Percentiles rank a stretch among this genome's conserved stretches.
These are phyloP conservation scores for Kandelia obovata DNA, from an alignment of 345 rosid genomes.

Conservation along the genomic window DNA sequence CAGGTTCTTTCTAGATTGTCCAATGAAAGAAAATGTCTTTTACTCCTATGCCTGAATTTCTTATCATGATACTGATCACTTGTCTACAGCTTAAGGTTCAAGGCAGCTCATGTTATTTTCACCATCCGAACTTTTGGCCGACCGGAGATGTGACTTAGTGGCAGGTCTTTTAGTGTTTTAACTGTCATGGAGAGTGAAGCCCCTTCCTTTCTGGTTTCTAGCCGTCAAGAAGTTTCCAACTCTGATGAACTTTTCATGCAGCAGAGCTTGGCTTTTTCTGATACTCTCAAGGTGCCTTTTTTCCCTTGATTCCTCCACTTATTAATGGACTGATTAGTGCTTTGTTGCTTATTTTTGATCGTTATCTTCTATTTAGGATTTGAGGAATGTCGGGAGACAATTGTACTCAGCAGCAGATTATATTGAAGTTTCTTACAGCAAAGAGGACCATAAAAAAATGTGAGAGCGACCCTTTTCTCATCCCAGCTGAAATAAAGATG, in stretches of 20 bases:
- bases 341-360: background rate
- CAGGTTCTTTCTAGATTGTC: too few relatives aligned
- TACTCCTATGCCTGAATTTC: too few relatives aligned
- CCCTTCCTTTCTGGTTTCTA: slow-evolving; percentile 41
- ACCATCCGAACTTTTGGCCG: too few relatives aligned
- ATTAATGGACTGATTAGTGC: background rate
- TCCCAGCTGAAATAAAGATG: background rate
- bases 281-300: slow-evolving; percentile 57
- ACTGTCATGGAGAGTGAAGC: slow-evolving; percentile 25
- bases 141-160: too few relatives aligned
- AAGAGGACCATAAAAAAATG: slow-evolving; percentile 64
- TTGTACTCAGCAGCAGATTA: slow-evolving; percentile 82
- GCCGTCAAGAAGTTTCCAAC: slow-evolving; percentile 43
- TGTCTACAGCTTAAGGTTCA: too few relatives aligned
- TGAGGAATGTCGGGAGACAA: slow-evolving; percentile 69
- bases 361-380: slow-evolving; percentile 43
- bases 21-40: too few relatives aligned
- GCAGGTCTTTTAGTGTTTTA: slow-evolving; percentile 1
- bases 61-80: too few relatives aligned
- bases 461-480: slow-evolving; percentile 29
- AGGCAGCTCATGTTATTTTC: too few relatives aligned
- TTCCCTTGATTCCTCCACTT: background rate
- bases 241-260: slow-evolving; percentile 69
- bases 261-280: slow-evolving; percentile 61
- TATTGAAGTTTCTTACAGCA: slow-evolving; percentile 59